Evolutionary conservation across 108 stramenopile genomes (phyloP), one percentile per base, ranked within the genome.

Genomic region (Mediolabrus comicus): DNA sequence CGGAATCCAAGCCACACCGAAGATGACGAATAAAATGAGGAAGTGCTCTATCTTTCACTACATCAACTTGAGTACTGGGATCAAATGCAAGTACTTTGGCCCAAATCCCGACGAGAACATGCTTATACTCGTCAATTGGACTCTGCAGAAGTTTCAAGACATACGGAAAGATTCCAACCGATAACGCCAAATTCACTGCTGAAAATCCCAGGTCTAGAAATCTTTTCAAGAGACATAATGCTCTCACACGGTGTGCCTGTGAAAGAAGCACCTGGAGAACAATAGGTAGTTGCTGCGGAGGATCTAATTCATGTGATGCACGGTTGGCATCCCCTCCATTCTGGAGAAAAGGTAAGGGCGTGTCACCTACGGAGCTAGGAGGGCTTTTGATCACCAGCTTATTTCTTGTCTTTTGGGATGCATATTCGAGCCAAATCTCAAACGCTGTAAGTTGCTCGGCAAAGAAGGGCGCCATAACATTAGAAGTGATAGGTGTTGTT

Each of bases 151-250:
- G 84, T 71, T 98, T 98, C 70, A 96, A 72, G 2, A 99, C 96
- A 59, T 99, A 99, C 3, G 98, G 99, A 56, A 97, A 97, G 32
- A 98, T 97, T 1, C 99, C 99, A 7, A 99, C 87, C 52, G 84
- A 89, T 14, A 99, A 65, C 4, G 97, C 89, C 32, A 97, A 66
- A 70, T 96, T 92, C 27, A 98, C 97, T 10, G 99, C 98, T 82
- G 96, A 97, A 13, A 90, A 86, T 0, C 98, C 98, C 19, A 99
- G 68, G 35, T 88, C 87, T n/a, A 98, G 69, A 72, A 97, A 97
- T 29, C 86, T 67, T n/a, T 90, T 73, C 34, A 99, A 84, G 25
- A 99, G 71, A 9, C 83, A 75, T 52, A 98, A 71, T 24, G 98
- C 98, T 9, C 97, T 84, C 11, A 96, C 83, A 10, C 98, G 91